Conservation (phyloP, 2,329 filamentous ascomycete species). For the Diaporthe amygdali region DNA sequence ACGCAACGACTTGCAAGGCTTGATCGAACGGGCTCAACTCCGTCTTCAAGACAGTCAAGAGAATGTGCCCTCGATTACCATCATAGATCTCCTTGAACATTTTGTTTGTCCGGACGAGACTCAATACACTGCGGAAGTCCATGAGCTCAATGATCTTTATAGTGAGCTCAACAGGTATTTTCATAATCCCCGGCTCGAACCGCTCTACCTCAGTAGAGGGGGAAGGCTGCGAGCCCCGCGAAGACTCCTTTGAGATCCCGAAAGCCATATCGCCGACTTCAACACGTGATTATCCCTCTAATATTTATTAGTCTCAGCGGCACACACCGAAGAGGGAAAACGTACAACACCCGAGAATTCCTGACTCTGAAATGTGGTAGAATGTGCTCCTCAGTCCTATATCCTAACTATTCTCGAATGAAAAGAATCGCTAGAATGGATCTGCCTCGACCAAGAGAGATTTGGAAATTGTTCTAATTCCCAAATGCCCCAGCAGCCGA, state of each 20-base stretch:
- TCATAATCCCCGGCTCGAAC: conserved; percentile 29
- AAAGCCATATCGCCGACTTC: too few species aligned
- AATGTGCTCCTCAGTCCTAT: not conserved
- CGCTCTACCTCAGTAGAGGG: not conserved
- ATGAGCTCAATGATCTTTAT: conserved; percentile 53
- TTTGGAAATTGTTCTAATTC: not conserved
- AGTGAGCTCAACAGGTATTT: conserved; percentile 52
- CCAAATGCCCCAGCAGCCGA: conserved; percentile 31
- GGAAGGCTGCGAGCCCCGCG: not conserved
- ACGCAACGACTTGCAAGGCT: conserved; percentile 53
- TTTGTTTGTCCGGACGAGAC: conserved; percentile 43
- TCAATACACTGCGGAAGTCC: conserved; percentile 45
- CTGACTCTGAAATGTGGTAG: not conserved
- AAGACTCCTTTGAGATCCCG: not conserved
- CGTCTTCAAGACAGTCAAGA: conserved; percentile 46
- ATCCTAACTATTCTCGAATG: not conserved
- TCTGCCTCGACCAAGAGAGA: not conserved
- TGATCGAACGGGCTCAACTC: conserved; percentile 51
- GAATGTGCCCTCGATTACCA: conserved; percentile 44
- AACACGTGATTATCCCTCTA: not conserved
- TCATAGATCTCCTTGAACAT: conserved; percentile 47
- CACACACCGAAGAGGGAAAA: not conserved
- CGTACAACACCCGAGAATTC: not conserved
- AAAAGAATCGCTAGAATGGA: not conserved
- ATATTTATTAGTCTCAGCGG: not conserved